Base-by-base conservation (phyloP, 345 rosid species). In the Citrus glauca region DNA sequence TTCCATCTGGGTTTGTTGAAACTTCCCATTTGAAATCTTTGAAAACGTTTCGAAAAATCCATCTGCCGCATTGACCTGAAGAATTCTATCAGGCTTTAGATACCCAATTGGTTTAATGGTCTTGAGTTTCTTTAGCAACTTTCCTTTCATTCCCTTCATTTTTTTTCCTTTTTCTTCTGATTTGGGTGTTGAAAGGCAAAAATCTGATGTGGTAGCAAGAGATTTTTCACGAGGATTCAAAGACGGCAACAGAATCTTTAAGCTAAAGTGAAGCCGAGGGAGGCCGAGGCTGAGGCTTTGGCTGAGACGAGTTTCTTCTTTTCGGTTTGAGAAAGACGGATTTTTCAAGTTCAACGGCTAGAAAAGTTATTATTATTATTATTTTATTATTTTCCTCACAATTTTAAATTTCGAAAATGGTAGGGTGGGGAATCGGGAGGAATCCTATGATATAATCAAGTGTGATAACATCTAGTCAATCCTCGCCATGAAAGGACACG, bases 121-220 rank as follows among this genome's bases (percentile, higher is more conserved):
- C 74, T 89, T 87, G 78, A 92, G 77, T 85, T 87, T 91, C 88
- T 91, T 93, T 78, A 89, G n/a, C 17, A 93, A 69, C 75, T 84
- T 95, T 76, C 93, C 92, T 79, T 88, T 93, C 92, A 92, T 73
- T 64, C 90, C 90, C 87, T 91, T 93, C 97, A 93, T 95, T 6
- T 76, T 37, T 32, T 35, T 38, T 9, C 0, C 11, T 38, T 38
- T 40, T 40, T 9, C 45, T 37, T 25, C 53, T 25, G 61, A 67
- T 72, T 68, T 22, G 20, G 33, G 65, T 25, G 59, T 33, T 33
- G 73, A 72, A 73, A 25, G 25, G 56, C 19, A 48, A 75, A 37
- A 75, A 66, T 67, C 40, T 35, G 69, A 19, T 72, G 40, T 45
- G 40, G 35, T 30, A 66, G 14, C 72, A 55, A 28, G 61, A 28